Evolutionary conservation across 2,329 filamentous ascomycete species (phyloP), one percentile per base, ranked within the genome.

Genomic region (Hypoxylon sp.): DNA sequence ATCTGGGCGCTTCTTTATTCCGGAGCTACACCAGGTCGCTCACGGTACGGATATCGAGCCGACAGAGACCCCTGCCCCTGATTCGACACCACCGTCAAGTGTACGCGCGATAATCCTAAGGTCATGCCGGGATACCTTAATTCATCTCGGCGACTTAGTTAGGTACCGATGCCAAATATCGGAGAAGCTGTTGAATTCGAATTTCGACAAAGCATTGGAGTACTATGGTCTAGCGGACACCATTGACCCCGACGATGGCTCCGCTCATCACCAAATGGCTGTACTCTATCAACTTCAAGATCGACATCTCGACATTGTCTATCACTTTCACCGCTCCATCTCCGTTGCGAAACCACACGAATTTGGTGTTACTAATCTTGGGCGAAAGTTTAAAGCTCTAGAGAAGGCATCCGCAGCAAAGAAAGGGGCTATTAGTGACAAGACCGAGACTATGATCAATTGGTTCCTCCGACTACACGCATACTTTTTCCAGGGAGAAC

Each of bases 401-500:
- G 78, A 82, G 46, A 80, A 80, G 61, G 75, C 80, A 2, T 74
- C 76, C 64, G 76, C 71, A 68, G 76, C 69, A 62, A 79, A 65
- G 73, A 71, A 74, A 68, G 68, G 78, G 63, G 64, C 79, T 43
- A 67, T 78, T 73, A 86, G 88, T 63, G 85, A 87, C 60, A 84
- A 86, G 1, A 85, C 86, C 41, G 87, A 89, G 71, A 88, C 90
- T 36, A 86, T 97, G 61, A 84, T 90, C 50, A 88, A 89, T 56
- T 96, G 94, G 91, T 97, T 98, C 74, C 87, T 95, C 65, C 90
- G 91, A 72, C 86, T 98, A 46, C 95, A 98, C 77, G 93, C 93
- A 51, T 89, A 91, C 75, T 95, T 93, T 79, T 95, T 92, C 80
- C 90, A 90, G 67, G 94, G 93, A 32, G 85, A 91, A 65, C 86